Conservation (phyloP, 352 stramenopile genomes). For the Phytophthora europaea region DNA sequence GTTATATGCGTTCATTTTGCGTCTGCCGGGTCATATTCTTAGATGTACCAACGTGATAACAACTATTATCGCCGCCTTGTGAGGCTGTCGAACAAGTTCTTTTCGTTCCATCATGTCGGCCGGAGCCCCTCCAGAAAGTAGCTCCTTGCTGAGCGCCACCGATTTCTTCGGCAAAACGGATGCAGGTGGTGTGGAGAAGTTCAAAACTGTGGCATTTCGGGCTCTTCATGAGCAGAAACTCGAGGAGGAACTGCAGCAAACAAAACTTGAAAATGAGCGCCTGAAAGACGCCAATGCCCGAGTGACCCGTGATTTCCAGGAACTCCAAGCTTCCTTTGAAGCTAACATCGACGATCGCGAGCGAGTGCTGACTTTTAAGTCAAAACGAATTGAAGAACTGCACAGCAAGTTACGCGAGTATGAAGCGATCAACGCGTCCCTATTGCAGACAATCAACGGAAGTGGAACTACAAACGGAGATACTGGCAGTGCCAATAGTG, state of each 20-base stretch:
- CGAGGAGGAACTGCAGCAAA: constrained; percentile 64
- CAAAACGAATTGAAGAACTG: constrained; percentile 73
- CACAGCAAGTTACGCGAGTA: constrained; percentile 57
- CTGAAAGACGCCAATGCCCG: constrained; percentile 46
- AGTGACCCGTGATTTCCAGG: constrained; percentile 49
- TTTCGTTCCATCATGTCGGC: constrained; percentile 18
- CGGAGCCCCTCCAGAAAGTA: background rate
- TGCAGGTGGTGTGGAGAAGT: constrained; percentile 63
- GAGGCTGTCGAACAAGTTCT: background rate
- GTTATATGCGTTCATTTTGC: no score
- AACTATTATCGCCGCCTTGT: background rate
- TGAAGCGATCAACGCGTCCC: constrained; percentile 61
- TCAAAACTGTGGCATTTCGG: constrained; percentile 70
- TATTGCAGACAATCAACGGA: constrained; percentile 60
- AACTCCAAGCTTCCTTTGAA: constrained; percentile 53
- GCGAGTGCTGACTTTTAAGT: constrained; percentile 72
- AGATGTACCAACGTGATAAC: background rate
- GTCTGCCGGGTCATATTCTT: background rate
- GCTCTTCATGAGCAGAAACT: constrained; percentile 76
- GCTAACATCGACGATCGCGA: constrained; percentile 76
- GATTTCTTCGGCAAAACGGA: constrained; percentile 72
- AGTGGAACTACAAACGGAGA: constrained; percentile 13
- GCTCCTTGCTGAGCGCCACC: constrained; percentile 39
- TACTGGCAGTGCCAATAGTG: constrained; percentile 22
- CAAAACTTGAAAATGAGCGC: constrained; percentile 48